Base-by-base conservation (phyloP, 73 alveolate species). In the Stentor roeselii region DNA sequence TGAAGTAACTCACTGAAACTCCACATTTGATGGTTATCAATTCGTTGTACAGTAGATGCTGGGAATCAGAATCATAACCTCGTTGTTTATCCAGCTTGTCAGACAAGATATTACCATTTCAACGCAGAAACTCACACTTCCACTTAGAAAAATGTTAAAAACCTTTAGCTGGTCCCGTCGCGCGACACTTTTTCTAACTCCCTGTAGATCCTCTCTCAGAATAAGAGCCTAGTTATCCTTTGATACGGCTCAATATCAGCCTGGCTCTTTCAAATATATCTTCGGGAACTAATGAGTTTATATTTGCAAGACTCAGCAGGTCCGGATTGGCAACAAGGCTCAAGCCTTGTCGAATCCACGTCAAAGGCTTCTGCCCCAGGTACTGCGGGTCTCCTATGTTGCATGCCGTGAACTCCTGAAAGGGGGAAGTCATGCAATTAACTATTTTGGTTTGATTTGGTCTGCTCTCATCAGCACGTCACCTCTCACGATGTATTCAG, bases 11-110 rank as follows among this genome's bases (percentile, higher is more conserved):
- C 15, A 96, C 92, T 36, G 90, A 87, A 3, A 88, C 59, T 2
- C 98, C 99, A 40, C 97, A 98, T 67, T 90, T 76, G 60, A 92
- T 89, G 36, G 96, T 88, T 32, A 95, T 90, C 59, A 92, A 74
- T 0, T 99, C 99, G 36, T 98, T 89, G 89, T 97, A 97, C 38
- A 97, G 97, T 2, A 99, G 99, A 82, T 97, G 96, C 87, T 97
- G 90, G 99, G 99, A 75, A 93, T 92, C 1, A 98, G 99, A 59
- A 95, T 90, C 95, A 94, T 89, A 36, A 94, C 91, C 35, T 98
- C 99, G 86, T 93, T 93, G 27, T 58, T 77, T 37, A 77, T 30
- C 41, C 78, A 60, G 34, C 92, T 80, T 35, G 90, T 92, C 1
- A 88, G 67, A 59, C 85, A 42, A 27, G 82, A 75, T 1, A 91